Base-by-base conservation (phyloP, 352 stramenopile genomes). In the Phytopythium helicoides region DNA sequence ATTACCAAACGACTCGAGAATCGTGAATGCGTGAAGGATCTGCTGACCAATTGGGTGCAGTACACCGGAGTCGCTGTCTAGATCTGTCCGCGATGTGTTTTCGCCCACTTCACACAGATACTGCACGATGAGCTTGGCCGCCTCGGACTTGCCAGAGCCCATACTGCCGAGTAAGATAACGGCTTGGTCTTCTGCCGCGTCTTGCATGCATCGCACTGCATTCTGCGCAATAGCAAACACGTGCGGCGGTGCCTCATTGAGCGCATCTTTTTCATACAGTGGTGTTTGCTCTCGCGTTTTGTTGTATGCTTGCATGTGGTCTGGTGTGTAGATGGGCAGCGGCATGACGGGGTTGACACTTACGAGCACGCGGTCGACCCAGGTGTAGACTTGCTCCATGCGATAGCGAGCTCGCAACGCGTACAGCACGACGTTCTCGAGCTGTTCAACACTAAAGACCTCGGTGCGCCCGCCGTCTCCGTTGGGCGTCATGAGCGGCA, bases 331-430 rank as follows among this genome's bases (percentile, higher is more conserved):
- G 26, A 93, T 88, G 5, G 83, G 80, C 26, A 93, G 60, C 23
- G 80, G 71, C 18, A 62, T 69, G 21, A 89, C 71, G 0, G 83
- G 83, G 49, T 93, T 93, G 15, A 93, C 48, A 19, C 75, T 81
- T 5, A 93, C 64, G 3, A 93, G 66, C 5, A 93, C 80, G 18
- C 77, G 75, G 54, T 91, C 81, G 26, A 90, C 72, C 80, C 80
- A 90, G 33, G 83, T 93, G 64, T 91, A 93, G 42, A 93, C 66
- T 36, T 87, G 79, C 54, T 93, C 83, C 70, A 89, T 87, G 40
- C 83, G 78, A 54, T 87, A 93, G 11, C 83, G 69, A 26, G 80
- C 77, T 35, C 83, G 63, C 25, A 93, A 50, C 9, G 74, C 91
- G 64, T 93, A 89, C 10, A 93, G 38, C 34, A 81, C 76, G 6